phyloP scores from a whole-genome alignment of 495 filamentous ascomycete species.

The Aspergillus haitiensis region DNA sequence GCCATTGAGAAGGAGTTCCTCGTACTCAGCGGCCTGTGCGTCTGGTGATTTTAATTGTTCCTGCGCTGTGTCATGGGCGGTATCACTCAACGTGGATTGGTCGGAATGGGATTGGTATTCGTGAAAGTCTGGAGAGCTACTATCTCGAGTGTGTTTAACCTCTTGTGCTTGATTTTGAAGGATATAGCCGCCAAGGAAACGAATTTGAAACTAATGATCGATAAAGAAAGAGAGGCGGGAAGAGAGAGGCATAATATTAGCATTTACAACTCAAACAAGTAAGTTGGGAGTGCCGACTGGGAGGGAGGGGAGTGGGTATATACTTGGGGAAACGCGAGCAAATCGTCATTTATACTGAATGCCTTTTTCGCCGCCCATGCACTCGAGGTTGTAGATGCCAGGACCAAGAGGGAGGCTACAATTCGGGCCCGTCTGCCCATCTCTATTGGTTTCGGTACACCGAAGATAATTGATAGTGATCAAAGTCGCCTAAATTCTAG shows the following conservation, averaged over 20 bases:
- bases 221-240: slow-evolving; percentile 6
- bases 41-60: slow-evolving; percentile 1
- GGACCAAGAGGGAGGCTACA: slow-evolving; percentile 31
- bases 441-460: neutral
- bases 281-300: neutral
- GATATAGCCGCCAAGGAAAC: slow-evolving; percentile 73
- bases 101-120: slow-evolving; percentile 17
- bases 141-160: slow-evolving; percentile 48
- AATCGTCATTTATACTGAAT: slow-evolving; percentile 86
- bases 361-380: slow-evolving; percentile 55
- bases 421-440: slow-evolving; percentile 34
- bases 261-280: neutral
- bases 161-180: slow-evolving; percentile 67
- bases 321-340: slow-evolving; percentile 91
- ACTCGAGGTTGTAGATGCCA: slow-evolving; percentile 40
- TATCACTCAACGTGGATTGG: slow-evolving; percentile 30
- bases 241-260: slow-evolving; percentile 3
- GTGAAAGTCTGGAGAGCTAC: slow-evolving; percentile 12
- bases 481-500: no score
- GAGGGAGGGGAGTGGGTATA: slow-evolving; percentile 17
- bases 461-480: no score
- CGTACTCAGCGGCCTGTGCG: slow-evolving; percentile 31
- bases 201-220: slow-evolving; percentile 70
- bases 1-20: slow-evolving; percentile 64
- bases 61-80: slow-evolving; percentile 15